Evolutionary conservation across 1,284 basidiomycete species (phyloP), one percentile per base, ranked within the genome.

Genomic region (Cutaneotrichosporon sp.): DNA sequence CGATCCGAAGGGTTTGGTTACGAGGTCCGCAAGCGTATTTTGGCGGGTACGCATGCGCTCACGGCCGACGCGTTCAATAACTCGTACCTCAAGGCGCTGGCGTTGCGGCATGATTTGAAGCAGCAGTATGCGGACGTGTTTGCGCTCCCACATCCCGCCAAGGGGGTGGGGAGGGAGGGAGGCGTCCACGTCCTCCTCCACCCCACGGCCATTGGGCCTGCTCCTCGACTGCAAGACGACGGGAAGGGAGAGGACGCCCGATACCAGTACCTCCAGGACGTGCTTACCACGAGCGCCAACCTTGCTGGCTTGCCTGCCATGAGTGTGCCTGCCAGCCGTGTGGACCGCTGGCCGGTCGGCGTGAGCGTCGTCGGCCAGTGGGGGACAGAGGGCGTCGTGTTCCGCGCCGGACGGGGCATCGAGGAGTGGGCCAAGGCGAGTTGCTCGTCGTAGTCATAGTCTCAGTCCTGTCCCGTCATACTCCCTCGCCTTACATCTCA

Each of bases 41-140:
- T 98, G n/a, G 83, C 98, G 1, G 96, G 96, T 0, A 93, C 93
- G 0, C 93, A 96, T 76, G 91, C 94, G 1, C 82, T 99, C 21
- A 90, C 90, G 0, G 92, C 94, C 18, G 92, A 92, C 68, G 93
- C 92, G 16, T 97, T 95, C 76, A 90, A 98, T 81, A 97, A 97
- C 76, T 97, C 96, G 78, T 98, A 94, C 76, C 84, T 98, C 4
- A 91, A 96, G 81, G 94, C 97, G 0, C 89, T 94, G 66, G 84
- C 87, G 21, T 85, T 97, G 22, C 87, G 96, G 1, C 84, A 85
- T 50, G 79, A 85, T 8, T 82, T 99, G 59, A 85, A 86, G 67
- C 72, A 84, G 4, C 94, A 97, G 72, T 96, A 94, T 70, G 83
- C 90, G 69, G 71, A 75, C 0, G 85, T 89, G 26, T 92, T 97